Evolutionary conservation across 495 filamentous ascomycete species (phyloP).

Genomic region (Bombardia bombarda): DNA sequence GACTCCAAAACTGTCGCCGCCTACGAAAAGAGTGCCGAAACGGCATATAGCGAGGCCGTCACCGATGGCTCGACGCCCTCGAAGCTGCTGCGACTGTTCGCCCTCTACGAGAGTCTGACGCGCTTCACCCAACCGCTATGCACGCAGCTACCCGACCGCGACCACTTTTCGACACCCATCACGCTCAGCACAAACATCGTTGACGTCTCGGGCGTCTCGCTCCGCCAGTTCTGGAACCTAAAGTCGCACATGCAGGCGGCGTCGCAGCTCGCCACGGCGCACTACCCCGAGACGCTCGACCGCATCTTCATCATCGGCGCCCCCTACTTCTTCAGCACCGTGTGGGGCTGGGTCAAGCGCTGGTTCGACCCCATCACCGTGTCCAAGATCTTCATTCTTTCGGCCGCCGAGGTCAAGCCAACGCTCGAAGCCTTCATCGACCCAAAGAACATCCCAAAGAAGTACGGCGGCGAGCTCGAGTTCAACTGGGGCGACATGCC

Average conservation of each 20-base stretch:
- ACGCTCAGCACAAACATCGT: conserved; percentile 87
- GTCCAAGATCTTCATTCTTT: conserved; percentile 86
- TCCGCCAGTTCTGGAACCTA: conserved; percentile 92
- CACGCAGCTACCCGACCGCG: conserved; percentile 58
- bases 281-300: conserved; percentile 87
- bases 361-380: conserved; percentile 94
- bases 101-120: conserved; percentile 84
- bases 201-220: conserved; percentile 71
- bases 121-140: conserved; percentile 79
- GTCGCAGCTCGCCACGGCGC: conserved; percentile 74
- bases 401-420: conserved; percentile 55
- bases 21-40: conserved; percentile 61
- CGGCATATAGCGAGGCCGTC: conserved; percentile 43
- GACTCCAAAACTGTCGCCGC: conserved; percentile 68
- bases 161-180: conserved; percentile 66
- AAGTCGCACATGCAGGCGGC: conserved; percentile 89
- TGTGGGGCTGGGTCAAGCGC: conserved; percentile 91
- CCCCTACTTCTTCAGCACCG: conserved; percentile 83
- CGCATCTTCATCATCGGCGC: conserved; percentile 86
- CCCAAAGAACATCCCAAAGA: conserved; percentile 67
- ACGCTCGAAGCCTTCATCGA: conserved; percentile 77
- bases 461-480: conserved; percentile 76
- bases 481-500: conserved; percentile 71
- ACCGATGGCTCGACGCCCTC: conserved; percentile 53
- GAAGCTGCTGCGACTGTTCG: conserved; percentile 72